These are phyloP conservation scores for Aquanectria penicillioides DNA, from an alignment of 2,329 filamentous ascomycete species.

Conservation along the genomic window DNA sequence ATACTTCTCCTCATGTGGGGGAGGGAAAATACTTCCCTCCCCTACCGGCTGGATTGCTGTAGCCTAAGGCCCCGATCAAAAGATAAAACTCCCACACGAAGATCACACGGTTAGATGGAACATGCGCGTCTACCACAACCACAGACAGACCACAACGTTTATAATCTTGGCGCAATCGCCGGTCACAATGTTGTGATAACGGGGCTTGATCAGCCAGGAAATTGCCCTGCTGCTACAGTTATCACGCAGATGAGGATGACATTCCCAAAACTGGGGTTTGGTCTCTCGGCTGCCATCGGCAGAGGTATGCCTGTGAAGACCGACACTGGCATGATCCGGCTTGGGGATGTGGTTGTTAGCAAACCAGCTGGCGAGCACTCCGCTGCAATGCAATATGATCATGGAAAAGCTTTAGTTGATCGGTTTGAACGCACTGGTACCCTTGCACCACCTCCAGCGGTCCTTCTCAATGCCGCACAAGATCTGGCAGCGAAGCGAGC, in stretches of 20 bases:
- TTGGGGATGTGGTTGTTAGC: slow-evolving; percentile 38
- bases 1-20: too few species aligned
- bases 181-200: slow-evolving; percentile 47
- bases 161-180: slow-evolving; percentile 43
- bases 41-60: too few species aligned
- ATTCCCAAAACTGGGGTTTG: slow-evolving; percentile 43
- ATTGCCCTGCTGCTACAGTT: slow-evolving; percentile 44
- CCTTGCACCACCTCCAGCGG: slow-evolving; percentile 21
- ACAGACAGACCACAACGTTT: slow-evolving; percentile 30
- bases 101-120: not conserved
- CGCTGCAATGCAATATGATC: slow-evolving; percentile 32
- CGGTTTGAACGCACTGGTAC: slow-evolving; percentile 29
- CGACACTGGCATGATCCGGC: slow-evolving; percentile 32
- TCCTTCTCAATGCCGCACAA: slow-evolving; percentile 29
- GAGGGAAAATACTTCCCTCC: too few species aligned
- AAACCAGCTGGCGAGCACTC: slow-evolving; percentile 25
- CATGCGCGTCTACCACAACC: not conserved
- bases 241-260: slow-evolving; percentile 45
- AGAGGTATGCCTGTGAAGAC: slow-evolving; percentile 32
- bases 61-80: too few species aligned
- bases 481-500: slow-evolving; percentile 15
- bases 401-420: slow-evolving; percentile 28
- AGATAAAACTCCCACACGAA: not conserved
- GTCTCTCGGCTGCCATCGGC: slow-evolving; percentile 38
- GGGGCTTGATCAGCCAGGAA: slow-evolving; percentile 44